Base-by-base conservation (phyloP, 768 basidiomycete species). In the Tulasnella calospora region DNA sequence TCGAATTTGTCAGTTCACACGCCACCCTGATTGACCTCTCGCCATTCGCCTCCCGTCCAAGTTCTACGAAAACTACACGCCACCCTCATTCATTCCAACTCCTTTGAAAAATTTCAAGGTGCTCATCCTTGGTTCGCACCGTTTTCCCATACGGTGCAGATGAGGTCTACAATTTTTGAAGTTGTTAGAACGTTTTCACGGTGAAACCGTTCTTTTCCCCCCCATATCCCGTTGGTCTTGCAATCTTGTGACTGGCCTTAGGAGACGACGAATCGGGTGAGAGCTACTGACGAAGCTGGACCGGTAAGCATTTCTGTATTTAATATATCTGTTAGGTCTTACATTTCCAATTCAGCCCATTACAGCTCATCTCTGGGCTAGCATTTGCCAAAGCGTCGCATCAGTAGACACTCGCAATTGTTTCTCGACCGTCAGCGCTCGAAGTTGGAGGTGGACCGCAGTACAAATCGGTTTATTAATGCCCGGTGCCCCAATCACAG, bases 281-380 rank as follows among this genome's bases (percentile, higher is more conserved):
- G 15, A 38, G n/a, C 21, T 36, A 71, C 35, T 30, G 71, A 23
- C 36, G 35, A 23, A 35, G 21, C 36, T 71, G 71, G 36, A 71
- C 33, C 2, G 71, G 71, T 71, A 38, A n/a, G 71, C 1, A 19
- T 17, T 2, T 30, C 23, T 23, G 9, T 21, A 1, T 27, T 2
- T 10, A 15, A 9, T 69, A 19, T 13, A 3, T 71, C 27, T 21
- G 8, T 19, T 15, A 13, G 71, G 9, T n/a, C 7, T 23, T 17
- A 36, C 23, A 3, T 3, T 38, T 71, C 17, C 3, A 4, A 30
- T 33, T 19, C 21, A 3, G 7, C 71, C 19, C 15, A 17, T n/a
- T 21, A 38, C 41, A 74, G 73, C 41, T 51, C 73, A 40, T 35
- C 41, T 74, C 9, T 74, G 73, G 73, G 35, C 33, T 46, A 27